phyloP scores from a whole-genome alignment of 2,329 filamentous ascomycete species.

The Lomentospora prolificans region DNA sequence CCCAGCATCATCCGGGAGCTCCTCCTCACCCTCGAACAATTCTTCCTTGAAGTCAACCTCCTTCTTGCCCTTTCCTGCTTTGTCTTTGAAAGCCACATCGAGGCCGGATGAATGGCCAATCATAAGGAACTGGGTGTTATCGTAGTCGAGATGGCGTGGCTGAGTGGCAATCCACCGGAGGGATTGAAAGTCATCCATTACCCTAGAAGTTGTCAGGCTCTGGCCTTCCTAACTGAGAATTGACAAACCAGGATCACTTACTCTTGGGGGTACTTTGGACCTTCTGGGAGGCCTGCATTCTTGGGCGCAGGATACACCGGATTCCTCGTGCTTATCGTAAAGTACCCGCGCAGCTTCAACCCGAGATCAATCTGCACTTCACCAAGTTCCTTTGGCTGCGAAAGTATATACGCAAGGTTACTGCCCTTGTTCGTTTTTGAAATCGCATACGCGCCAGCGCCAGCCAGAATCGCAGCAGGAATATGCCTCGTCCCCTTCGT shows the following conservation, averaged over 20 bases:
- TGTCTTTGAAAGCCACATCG: background rate
- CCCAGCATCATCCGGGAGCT: slow-evolving; percentile 1
- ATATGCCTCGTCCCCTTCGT: slow-evolving; percentile 59
- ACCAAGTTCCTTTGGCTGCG: slow-evolving; percentile 58
- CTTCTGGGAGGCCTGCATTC: slow-evolving; percentile 51
- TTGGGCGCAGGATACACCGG: slow-evolving; percentile 59
- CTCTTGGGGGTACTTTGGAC: slow-evolving; percentile 61
- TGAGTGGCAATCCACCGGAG: slow-evolving; percentile 66
- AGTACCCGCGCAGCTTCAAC: slow-evolving; percentile 61
- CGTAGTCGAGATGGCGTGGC: slow-evolving; percentile 65
- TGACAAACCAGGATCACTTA: slow-evolving; percentile 26
- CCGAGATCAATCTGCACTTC: slow-evolving; percentile 70
- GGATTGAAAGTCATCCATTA: slow-evolving; percentile 61
- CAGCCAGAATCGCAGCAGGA: slow-evolving; percentile 64
- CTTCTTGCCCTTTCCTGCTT: background rate
- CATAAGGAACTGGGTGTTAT: slow-evolving; percentile 66
- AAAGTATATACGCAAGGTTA: slow-evolving; percentile 73
- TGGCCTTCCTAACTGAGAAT: background rate
- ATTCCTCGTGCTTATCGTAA: slow-evolving; percentile 72
- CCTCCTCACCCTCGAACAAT: slow-evolving; percentile 4
- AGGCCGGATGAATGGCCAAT: slow-evolving; percentile 51
- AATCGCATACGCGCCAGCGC: slow-evolving; percentile 77
- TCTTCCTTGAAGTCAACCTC: slow-evolving; percentile 4
- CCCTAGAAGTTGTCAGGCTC: background rate
- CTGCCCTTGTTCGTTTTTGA: slow-evolving; percentile 61